phyloP scores from a whole-genome alignment of 495 filamentous ascomycete species.

The Gamarada debralockiae region DNA sequence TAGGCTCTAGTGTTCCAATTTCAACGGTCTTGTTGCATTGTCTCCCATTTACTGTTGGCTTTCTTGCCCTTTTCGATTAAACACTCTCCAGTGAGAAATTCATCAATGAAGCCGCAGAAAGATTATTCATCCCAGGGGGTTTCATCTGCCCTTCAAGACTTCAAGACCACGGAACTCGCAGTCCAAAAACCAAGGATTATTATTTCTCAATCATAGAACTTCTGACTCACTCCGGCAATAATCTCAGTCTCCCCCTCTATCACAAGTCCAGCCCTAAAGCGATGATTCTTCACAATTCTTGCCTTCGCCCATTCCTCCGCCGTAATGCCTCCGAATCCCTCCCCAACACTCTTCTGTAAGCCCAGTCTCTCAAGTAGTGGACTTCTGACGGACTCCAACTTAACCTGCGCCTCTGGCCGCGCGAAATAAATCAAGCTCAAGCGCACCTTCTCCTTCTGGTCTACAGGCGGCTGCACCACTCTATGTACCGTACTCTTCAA shows the following conservation, averaged over 20 bases:
- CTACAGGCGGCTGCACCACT: constrained; percentile 23
- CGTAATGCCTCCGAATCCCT: constrained; percentile 22
- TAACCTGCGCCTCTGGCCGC: constrained; percentile 35
- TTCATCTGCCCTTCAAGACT: no score
- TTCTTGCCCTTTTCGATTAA: no score
- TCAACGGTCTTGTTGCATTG: no score
- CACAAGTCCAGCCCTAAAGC: constrained; percentile 27
- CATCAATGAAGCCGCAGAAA: no score
- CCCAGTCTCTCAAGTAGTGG: constrained; percentile 45
- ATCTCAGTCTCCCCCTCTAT: constrained; percentile 30
- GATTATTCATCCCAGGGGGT: no score
- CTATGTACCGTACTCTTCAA: constrained; percentile 48
- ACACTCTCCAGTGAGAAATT: no score
- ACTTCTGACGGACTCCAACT: constrained; percentile 38
- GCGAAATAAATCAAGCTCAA: constrained; percentile 44
- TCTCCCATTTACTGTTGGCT: no score
- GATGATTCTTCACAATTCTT: constrained; percentile 31
- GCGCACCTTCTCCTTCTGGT: not conserved
- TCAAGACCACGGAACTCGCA: no score
- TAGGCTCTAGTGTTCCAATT: no score
- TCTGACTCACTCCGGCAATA: constrained; percentile 30
- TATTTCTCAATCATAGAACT: constrained; percentile 27
- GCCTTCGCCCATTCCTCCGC: constrained; percentile 31
- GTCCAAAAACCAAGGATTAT: no score
- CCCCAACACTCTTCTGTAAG: constrained; percentile 33